These are phyloP conservation scores for Trichosporon coremiiforme DNA, from an alignment of 1,284 basidiomycete genomes.

Conservation along the genomic window DNA sequence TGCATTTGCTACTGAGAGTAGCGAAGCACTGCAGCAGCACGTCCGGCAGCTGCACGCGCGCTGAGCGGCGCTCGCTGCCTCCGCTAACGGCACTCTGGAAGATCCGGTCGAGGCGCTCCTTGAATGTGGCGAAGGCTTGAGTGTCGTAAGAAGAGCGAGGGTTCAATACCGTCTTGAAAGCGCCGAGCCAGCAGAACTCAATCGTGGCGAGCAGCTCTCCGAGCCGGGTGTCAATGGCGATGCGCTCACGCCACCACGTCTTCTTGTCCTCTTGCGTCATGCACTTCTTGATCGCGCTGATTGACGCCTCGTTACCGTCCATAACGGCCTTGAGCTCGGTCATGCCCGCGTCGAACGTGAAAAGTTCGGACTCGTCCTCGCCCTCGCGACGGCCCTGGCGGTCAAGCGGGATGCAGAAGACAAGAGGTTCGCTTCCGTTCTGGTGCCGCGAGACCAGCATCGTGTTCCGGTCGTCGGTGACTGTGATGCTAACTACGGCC, in stretches of 20 bases:
- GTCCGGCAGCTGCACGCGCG: conserved; percentile 65
- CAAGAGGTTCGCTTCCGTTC: conserved; percentile 65
- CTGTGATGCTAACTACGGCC: conserved; percentile 80
- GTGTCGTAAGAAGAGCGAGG: conserved; percentile 60
- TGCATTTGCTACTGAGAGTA: conserved; percentile 73
- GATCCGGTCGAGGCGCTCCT: conserved; percentile 69
- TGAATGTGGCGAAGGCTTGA: conserved; percentile 63
- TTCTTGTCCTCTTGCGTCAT: conserved; percentile 29
- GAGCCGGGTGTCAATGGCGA: conserved; percentile 74
- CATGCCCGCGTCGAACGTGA: conserved; percentile 75
- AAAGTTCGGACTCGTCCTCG: conserved; percentile 70
- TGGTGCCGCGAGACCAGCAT: conserved; percentile 82
- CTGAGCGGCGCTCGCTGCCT: conserved; percentile 56
- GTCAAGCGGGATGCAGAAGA: conserved; percentile 84
- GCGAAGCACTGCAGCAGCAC: conserved; percentile 81
- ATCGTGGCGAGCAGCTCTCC: conserved; percentile 76
- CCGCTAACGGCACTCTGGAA: conserved; percentile 70
- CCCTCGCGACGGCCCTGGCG: conserved; percentile 74
- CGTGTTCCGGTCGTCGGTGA: conserved; percentile 78
- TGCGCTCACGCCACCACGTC: conserved; percentile 81
- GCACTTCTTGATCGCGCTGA: conserved; percentile 56
- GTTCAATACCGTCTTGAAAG: conserved; percentile 87
- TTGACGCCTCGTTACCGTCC: conserved; percentile 62
- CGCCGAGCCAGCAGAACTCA: conserved; percentile 95
- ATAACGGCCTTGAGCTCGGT: conserved; percentile 78